These are phyloP conservation scores for Zymoseptoria ardabiliae DNA, from an alignment of 2,329 filamentous ascomycete genomes.

Conservation along the genomic window DNA sequence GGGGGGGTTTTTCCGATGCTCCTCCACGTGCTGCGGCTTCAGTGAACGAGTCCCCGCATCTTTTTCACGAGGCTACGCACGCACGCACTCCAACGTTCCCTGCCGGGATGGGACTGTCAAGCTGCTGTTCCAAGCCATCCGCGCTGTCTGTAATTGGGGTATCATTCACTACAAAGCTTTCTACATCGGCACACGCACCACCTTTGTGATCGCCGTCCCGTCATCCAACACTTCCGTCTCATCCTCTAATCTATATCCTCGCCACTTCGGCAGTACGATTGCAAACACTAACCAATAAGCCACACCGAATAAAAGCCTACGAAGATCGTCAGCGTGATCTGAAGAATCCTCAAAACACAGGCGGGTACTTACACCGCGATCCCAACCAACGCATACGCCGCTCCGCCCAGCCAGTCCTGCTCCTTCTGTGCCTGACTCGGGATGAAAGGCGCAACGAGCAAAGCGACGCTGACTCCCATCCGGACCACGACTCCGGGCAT, in stretches of 20 bases:
- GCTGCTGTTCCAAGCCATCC: too few species aligned
- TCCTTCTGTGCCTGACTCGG: constrained; percentile 45
- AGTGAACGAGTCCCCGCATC: too few species aligned
- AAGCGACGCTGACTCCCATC: constrained; percentile 45
- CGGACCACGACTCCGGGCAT: constrained; percentile 51
- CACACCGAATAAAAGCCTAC: too few species aligned
- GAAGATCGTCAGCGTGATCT: too few species aligned
- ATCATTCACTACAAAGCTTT: not conserved
- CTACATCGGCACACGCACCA: constrained; percentile 13
- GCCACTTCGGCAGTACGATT: constrained; percentile 50
- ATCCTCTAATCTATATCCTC: constrained; percentile 57
- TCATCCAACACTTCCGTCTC: constrained; percentile 53
- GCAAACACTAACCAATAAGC: constrained; percentile 66
- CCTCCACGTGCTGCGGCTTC: too few species aligned
- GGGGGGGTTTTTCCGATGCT: too few species aligned
- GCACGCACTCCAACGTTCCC: too few species aligned
- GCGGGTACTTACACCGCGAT: constrained; percentile 43
- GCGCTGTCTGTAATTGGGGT: too few species aligned
- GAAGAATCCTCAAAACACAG: too few species aligned
- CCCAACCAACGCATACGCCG: constrained; percentile 47
- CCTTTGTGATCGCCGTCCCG: constrained; percentile 57
- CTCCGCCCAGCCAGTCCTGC: constrained; percentile 44
- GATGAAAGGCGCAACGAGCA: constrained; percentile 56
- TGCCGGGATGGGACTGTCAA: too few species aligned
- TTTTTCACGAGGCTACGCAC: too few species aligned